Percentiles rank a stretch among this genome's conserved stretches.
phyloP scores from a whole-genome alignment of 2,329 filamentous ascomycete species.

The Aspergillus phoenicis region DNA sequence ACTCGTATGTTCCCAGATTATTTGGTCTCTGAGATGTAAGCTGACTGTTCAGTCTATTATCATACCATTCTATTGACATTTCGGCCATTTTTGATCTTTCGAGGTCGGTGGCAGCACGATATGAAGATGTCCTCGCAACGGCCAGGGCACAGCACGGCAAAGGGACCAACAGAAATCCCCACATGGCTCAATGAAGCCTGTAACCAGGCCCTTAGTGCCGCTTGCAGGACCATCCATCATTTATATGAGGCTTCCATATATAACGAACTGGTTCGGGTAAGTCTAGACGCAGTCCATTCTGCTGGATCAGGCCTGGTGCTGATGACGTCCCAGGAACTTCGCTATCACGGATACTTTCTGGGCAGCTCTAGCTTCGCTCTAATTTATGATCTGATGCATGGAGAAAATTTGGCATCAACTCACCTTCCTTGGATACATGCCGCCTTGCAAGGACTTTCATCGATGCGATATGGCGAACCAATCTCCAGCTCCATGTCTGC shows the following conservation, averaged over 20 bases:
- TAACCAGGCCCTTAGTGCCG: slow-evolving; percentile 45
- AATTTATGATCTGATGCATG: slow-evolving; percentile 49
- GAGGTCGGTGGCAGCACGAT: slow-evolving; percentile 46
- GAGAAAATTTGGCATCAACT: slow-evolving; percentile 37
- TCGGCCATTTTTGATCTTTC: slow-evolving; percentile 49
- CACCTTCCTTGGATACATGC: slow-evolving; percentile 50
- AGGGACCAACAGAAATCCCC: slow-evolving; percentile 31
- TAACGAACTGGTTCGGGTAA: slow-evolving; percentile 46
- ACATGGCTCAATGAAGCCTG: slow-evolving; percentile 51
- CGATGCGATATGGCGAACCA: slow-evolving; percentile 38
- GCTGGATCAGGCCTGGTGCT: neutral
- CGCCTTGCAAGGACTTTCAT: slow-evolving; percentile 39
- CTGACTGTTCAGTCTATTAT: slow-evolving; percentile 43
- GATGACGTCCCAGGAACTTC: slow-evolving; percentile 39
- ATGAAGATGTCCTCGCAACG: slow-evolving; percentile 21
- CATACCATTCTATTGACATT: slow-evolving; percentile 49
- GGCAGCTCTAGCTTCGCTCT: slow-evolving; percentile 47
- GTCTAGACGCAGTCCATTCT: neutral
- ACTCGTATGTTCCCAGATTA: slow-evolving; percentile 36
- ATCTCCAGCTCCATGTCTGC: slow-evolving; percentile 33
- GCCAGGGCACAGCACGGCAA: slow-evolving; percentile 5
- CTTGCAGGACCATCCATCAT: slow-evolving; percentile 46
- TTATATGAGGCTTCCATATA: slow-evolving; percentile 44
- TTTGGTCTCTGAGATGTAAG: neutral
- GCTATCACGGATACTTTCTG: slow-evolving; percentile 50